Evolutionary conservation across 306 rosid genomes (phyloP), one percentile per base, ranked within the genome.

Genomic region (Prunus padus): DNA sequence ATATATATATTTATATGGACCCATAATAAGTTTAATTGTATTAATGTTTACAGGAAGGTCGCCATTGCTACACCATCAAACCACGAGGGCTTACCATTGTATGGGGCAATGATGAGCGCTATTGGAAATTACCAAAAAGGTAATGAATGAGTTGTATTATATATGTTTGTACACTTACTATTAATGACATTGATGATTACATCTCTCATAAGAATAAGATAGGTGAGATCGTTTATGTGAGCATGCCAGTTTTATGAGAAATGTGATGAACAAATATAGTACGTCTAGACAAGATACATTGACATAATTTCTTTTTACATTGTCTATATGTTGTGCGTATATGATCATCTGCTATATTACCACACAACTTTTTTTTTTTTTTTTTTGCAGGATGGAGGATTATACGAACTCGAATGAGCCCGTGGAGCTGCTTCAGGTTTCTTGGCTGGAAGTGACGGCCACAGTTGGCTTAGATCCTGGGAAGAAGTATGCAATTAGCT

Each of bases 381-480:
- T 5, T 33, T 40, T 25, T 72, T 16, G 45, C 56, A 72, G 76
- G 42, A 4, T 0, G n/a, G 31, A 11, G 2, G n/a, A n/a, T n/a
- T n/a, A n/a, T n/a, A n/a, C n/a, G n/a, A 4, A 4, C 59, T 26
- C 44, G 0, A 0, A 0, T 0, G 54, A 5, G 0, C 0, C 26
- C 2, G 93, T 83, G 0, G 92, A 88, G 46, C 67, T 91, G 75
- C 20, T 75, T 25, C 97, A 93, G 49, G 98, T 91, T 10, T 91
- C 88, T 14, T 93, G 98, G 98, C 76, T 93, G 13, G 97, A 93
- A 69, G 91, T 93, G 61, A 87, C 96, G 0, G 84, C 89, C 0
- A 2, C 51, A 5, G 74, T 60, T 3, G 0, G 0, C 0, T 3
- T 20, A 8, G 0, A 0, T 0, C 0, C 0, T 0, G 18, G 14